Conservation (phyloP, 768 basidiomycete genomes). For the Daedaleopsis nitida region DNA sequence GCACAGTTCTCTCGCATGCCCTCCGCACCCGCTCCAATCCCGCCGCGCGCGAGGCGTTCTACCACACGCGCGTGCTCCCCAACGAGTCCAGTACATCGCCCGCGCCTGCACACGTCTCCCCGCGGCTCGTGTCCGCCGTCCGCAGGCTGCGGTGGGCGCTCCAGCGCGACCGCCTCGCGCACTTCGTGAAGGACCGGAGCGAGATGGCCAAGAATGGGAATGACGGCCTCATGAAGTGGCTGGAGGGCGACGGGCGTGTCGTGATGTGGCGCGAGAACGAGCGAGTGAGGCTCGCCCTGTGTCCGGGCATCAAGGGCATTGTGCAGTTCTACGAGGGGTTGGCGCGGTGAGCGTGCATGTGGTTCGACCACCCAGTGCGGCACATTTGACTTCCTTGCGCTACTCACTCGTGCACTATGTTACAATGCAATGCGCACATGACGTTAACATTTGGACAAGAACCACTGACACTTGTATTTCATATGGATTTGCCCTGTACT, state of each 20-base stretch:
- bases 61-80: constrained; percentile 56
- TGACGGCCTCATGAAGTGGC: constrained; percentile 51
- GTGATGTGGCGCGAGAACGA: constrained; percentile 59
- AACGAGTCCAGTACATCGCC: constrained; percentile 68
- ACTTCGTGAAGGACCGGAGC: constrained; percentile 49
- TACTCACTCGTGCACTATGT: neutral
- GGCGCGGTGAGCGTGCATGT: constrained; percentile 15
- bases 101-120: constrained; percentile 53
- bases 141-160: constrained; percentile 73
- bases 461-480: neutral
- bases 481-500: neutral
- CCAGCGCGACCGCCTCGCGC: constrained; percentile 62
- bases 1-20: constrained; percentile 53
- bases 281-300: constrained; percentile 67
- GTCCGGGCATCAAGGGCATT: constrained; percentile 61
- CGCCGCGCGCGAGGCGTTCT: constrained; percentile 43
- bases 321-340: constrained; percentile 60
- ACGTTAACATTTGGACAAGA: too few relatives aligned
- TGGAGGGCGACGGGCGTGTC: constrained; percentile 51
- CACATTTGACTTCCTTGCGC: too few relatives aligned
- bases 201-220: constrained; percentile 37
- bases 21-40: constrained; percentile 49
- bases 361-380: neutral
- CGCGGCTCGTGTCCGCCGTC: constrained; percentile 62
- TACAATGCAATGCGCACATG: too few relatives aligned